These are phyloP conservation scores for Lactarius tabidus DNA, from an alignment of 768 basidiomycete species.

Conservation along the genomic window DNA sequence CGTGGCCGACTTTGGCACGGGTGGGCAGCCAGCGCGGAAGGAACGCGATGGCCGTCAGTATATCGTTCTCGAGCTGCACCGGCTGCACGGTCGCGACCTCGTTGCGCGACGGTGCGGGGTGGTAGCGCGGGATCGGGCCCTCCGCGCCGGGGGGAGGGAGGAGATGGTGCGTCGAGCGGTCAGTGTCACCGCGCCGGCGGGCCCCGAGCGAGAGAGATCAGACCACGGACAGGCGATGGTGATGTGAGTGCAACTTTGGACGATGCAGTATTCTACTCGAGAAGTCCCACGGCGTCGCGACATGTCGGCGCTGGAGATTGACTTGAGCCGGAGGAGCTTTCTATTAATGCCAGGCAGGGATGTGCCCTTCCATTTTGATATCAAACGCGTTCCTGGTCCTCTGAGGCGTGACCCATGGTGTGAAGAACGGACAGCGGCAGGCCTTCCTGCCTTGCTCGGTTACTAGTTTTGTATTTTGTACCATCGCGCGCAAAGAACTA, in stretches of 20 bases:
- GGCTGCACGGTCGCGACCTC: conserved; percentile 90
- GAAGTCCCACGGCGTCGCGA: conserved; percentile 79
- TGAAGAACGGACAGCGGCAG: too few relatives aligned
- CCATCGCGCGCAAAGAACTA: too few relatives aligned
- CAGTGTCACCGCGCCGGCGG: conserved; percentile 44
- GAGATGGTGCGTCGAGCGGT: conserved; percentile 55
- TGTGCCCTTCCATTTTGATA: too few relatives aligned
- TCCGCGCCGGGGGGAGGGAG: conserved; percentile 44
- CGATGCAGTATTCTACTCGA: conserved; percentile 87
- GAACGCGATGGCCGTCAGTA: conserved; percentile 71
- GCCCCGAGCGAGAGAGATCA: conserved; percentile 72
- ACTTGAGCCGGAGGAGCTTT: conserved; percentile 26
- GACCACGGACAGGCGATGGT: conserved; percentile 73
- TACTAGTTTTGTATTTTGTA: too few relatives aligned
- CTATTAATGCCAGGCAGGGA: too few relatives aligned
- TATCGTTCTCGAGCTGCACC: conserved; percentile 76
- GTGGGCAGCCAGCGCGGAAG: conserved; percentile 77
- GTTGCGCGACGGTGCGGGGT: conserved; percentile 85
- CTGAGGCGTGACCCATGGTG: too few relatives aligned
- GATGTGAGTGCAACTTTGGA: conserved; percentile 68
- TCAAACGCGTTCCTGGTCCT: too few relatives aligned
- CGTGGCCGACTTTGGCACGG: conserved; percentile 66
- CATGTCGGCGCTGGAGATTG: not conserved
- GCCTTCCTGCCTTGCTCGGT: too few relatives aligned
- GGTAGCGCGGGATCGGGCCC: conserved; percentile 54